Base-by-base conservation (phyloP, 352 stramenopile species). In the Pythium sukuiense region DNA sequence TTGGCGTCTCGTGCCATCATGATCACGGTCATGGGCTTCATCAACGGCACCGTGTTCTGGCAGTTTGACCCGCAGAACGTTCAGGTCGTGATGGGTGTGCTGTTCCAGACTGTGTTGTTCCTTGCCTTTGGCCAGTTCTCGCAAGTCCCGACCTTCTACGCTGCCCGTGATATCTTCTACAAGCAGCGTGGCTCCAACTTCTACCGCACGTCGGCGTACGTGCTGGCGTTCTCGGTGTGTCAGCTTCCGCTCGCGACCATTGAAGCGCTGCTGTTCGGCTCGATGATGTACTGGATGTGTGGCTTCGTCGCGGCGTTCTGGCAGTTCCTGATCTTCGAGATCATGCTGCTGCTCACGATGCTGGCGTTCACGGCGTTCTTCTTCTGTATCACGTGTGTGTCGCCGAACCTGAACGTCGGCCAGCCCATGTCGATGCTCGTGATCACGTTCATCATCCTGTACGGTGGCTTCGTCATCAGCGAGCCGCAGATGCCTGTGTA, bases 31-130 rank as follows among this genome's bases (percentile, higher is more conserved):
- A 73, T 78, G 59, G 71, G 69, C 14, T 49, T 82, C 4, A 56
- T 82, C 32, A 73, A 78, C 63, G 68, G 60, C 50, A 68, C 59
- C 0, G 68, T 70, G 3, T 82, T 77, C 45, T 80, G 63, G 49
- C 67, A 80, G 61, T 69, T 80, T 30, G 72, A 75, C 18, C 55
- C 71, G 4, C 61, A 63, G 18, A 64, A 73, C n/a, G 69, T 68
- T 9, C 70, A 80, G 46, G 55, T 77, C 46, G 62, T 75, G 6
- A 71, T 62, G 49, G 85, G 89, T 52, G 75, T 92, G 46, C 63
- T 95, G 8, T 95, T 92, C 68, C 73, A 88, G 56, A 74, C 70
- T n/a, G 59, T 93, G 27, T 69, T 95, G 39, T 93, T 90, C 57
- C 67, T 87, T 9, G 76, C 74, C n/a, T 65, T 96, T 33, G 73